Percentiles rank a stretch among this genome's conserved stretches.
Conservation (phyloP, 164 flowering plant genomes). For the Berberis thunbergii region DNA sequence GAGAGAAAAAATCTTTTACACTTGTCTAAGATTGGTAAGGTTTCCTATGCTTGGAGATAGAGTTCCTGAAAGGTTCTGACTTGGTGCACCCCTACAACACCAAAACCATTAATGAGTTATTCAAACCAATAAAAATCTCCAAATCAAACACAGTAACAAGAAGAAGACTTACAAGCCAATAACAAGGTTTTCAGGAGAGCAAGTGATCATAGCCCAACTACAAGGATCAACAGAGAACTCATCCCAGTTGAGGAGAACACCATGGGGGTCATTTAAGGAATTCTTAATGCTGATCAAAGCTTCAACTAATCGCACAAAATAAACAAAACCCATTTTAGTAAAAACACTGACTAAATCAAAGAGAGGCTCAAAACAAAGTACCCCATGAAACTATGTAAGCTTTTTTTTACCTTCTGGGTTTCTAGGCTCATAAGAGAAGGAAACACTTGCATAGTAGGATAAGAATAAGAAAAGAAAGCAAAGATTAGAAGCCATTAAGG, state of each 20-base stretch:
- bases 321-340: constrained; percentile 1
- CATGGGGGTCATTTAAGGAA: constrained; percentile 64
- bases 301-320: constrained; percentile 32
- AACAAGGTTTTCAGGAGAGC: constrained; percentile 76
- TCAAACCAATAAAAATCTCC: not conserved
- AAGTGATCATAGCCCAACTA: constrained; percentile 95
- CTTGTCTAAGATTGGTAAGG: constrained; percentile 82
- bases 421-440: constrained; percentile 52
- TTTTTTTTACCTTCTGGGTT: constrained; percentile 63
- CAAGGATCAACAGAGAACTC: constrained; percentile 93
- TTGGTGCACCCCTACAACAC: constrained; percentile 76
- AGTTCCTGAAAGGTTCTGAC: constrained; percentile 78
- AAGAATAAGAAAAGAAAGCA: constrained; percentile 13
- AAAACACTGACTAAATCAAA: not conserved
- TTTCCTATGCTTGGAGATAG: constrained; percentile 60
- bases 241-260: constrained; percentile 88
- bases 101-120: not conserved
- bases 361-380: not conserved
- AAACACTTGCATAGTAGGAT: constrained; percentile 12
- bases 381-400: not conserved
- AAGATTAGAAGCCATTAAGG: constrained; percentile 25
- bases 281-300: constrained; percentile 60
- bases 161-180: constrained; percentile 55
- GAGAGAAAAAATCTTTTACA: constrained; percentile 38
- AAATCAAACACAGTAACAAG: not conserved